Percentiles rank a stretch among this genome's conserved stretches.
phyloP scores from a whole-genome alignment of 208 protist species.

The Trypanosoma brucei region DNA sequence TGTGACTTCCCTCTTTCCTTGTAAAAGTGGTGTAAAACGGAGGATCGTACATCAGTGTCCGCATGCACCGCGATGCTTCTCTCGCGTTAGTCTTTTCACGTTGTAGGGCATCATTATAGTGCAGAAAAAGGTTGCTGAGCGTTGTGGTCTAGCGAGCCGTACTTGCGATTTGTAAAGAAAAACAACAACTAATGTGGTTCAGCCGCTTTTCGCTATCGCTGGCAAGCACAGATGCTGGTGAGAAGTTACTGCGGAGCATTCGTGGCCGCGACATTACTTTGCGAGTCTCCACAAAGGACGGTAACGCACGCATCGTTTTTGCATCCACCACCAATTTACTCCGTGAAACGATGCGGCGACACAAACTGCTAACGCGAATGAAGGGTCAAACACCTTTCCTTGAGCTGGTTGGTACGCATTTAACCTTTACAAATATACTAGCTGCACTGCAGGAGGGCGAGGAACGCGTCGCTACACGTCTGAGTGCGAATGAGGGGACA shows the following conservation, averaged over 20 bases:
- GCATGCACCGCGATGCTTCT: too few species aligned
- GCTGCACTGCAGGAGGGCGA: constrained; percentile 56
- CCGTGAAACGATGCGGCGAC: constrained; percentile 46
- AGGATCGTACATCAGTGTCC: too few species aligned
- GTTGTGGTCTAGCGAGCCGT: too few species aligned
- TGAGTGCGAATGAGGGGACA: constrained; percentile 50
- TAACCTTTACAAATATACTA: constrained; percentile 69
- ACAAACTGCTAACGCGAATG: constrained; percentile 38
- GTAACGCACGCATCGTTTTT: constrained; percentile 41
- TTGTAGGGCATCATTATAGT: too few species aligned
- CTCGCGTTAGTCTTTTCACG: too few species aligned
- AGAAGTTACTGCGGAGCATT: constrained; percentile 17
- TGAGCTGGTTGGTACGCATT: constrained; percentile 53
- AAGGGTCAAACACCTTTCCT: constrained; percentile 34
- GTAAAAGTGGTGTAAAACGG: too few species aligned
- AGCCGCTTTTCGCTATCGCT: not conserved
- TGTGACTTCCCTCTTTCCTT: too few species aligned
- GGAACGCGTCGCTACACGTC: constrained; percentile 61
- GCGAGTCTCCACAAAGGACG: constrained; percentile 39
- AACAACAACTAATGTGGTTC: not conserved
- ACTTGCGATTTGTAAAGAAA: not conserved
- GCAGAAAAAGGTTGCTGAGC: too few species aligned
- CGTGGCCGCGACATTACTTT: constrained; percentile 66
- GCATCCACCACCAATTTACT: constrained; percentile 42
- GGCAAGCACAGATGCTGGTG: not conserved